These are phyloP conservation scores for Carpinus viminea DNA, from an alignment of 306 rosid species.

Conservation along the genomic window DNA sequence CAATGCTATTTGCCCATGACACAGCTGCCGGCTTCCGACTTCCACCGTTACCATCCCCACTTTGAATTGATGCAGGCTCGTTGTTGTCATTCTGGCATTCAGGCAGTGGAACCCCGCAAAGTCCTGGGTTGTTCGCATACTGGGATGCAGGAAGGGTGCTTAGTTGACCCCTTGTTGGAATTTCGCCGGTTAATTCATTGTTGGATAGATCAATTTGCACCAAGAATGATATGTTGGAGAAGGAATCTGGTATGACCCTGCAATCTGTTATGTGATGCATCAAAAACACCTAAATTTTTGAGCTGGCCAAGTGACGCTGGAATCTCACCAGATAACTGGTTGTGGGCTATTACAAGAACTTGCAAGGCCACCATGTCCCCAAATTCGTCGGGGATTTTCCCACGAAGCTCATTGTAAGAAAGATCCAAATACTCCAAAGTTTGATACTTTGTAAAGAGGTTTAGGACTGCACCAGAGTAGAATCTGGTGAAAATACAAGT, in stretches of 20 bases:
- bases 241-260: conserved; percentile 95
- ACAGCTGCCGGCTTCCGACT: conserved; percentile 49
- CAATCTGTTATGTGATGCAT: conserved; percentile 83
- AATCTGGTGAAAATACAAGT: conserved; percentile 86
- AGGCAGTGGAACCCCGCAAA: conserved; percentile 90
- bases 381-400: conserved; percentile 82
- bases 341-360: conserved; percentile 90
- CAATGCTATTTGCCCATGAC: conserved; percentile 83
- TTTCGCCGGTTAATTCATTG: conserved; percentile 86
- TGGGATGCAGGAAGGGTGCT: conserved; percentile 92
- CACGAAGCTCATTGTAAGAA: conserved; percentile 84
- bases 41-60: conserved; percentile 35
- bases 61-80: conserved; percentile 47
- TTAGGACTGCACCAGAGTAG: conserved; percentile 89
- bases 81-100: conserved; percentile 53
- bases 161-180: conserved; percentile 87
- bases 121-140: conserved; percentile 91
- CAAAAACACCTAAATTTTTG: conserved; percentile 81
- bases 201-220: conserved; percentile 88
- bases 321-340: conserved; percentile 88
- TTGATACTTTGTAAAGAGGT: conserved; percentile 84
- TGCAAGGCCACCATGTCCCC: conserved; percentile 95
- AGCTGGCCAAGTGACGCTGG: conserved; percentile 80
- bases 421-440: conserved; percentile 94
- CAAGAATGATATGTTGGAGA: conserved; percentile 83